A percentile compares a stretch with the other conserved stretches of the same genome.
These are phyloP conservation scores for Colletotrichum abscissum DNA, from an alignment of 2,329 filamentous ascomycete species.

Conservation along the genomic window DNA sequence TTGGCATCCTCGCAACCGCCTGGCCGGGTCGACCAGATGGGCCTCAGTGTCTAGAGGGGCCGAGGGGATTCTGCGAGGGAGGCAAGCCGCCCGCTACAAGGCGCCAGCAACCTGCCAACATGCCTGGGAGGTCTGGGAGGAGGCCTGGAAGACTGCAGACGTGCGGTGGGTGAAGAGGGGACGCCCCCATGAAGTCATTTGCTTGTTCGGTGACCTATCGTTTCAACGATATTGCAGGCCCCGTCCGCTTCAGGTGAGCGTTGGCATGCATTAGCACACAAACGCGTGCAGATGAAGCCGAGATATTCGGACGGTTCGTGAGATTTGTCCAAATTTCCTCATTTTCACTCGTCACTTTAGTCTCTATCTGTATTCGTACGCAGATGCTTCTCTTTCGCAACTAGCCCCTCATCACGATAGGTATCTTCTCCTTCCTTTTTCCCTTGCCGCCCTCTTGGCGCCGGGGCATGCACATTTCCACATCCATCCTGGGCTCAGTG, in stretches of 20 bases:
- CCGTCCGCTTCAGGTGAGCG: slow-evolving; percentile 36
- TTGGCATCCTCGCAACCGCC: slow-evolving; percentile 28
- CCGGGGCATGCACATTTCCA: neutral
- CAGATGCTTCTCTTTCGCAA: neutral
- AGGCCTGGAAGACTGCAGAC: slow-evolving; percentile 13
- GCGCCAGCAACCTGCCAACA: neutral
- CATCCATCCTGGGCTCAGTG: neutral
- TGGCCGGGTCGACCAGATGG: slow-evolving; percentile 24
- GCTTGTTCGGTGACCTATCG: slow-evolving; percentile 27
- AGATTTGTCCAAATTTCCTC: neutral
- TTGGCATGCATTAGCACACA: slow-evolving; percentile 28
- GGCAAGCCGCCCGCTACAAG: neutral
- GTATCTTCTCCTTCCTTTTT: neutral
- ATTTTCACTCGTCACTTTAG: neutral
- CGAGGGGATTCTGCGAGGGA: slow-evolving; percentile 6
- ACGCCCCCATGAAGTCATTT: slow-evolving; percentile 33
- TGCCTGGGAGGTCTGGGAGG: neutral
- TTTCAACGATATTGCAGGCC: slow-evolving; percentile 37
- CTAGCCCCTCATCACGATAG: neutral
- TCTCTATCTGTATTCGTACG: neutral
- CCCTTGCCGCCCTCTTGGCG: slow-evolving; percentile 14
- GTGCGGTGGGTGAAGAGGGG: slow-evolving; percentile 1
- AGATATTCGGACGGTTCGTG: slow-evolving; percentile 20
- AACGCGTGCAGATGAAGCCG: slow-evolving; percentile 28
- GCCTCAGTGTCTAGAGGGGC: slow-evolving; percentile 10